Percentiles rank a stretch among this genome's conserved stretches.
These are phyloP conservation scores for Trichoderma endophyticum DNA, from an alignment of 2,329 filamentous ascomycete species.

Conservation along the genomic window DNA sequence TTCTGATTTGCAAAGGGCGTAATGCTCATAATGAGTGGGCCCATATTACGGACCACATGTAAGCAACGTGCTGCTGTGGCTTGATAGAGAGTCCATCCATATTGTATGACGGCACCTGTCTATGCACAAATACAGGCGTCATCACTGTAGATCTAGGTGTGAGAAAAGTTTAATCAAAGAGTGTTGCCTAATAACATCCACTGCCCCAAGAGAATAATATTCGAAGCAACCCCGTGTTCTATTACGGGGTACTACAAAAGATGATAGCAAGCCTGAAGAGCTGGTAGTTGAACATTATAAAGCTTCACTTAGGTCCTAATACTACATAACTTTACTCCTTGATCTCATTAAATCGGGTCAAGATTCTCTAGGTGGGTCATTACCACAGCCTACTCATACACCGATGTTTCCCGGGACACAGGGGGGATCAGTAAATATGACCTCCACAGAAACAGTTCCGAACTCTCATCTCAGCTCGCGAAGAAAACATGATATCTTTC, in stretches of 20 bases:
- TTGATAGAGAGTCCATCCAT: background rate
- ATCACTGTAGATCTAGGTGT: background rate
- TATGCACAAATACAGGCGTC: background rate
- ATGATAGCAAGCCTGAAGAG: background rate
- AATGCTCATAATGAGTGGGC: background rate
- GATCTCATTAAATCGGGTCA: background rate
- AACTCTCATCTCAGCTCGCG: background rate
- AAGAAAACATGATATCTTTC: background rate
- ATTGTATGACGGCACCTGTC: background rate
- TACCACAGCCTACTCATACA: background rate
- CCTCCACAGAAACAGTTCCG: background rate
- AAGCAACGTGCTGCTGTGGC: background rate
- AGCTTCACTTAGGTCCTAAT: background rate
- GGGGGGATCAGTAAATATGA: background rate
- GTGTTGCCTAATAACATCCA: background rate
- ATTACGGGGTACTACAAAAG: background rate
- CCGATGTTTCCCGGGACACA: slow-evolving; percentile 1
- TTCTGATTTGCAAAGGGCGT: background rate
- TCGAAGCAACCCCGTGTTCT: background rate
- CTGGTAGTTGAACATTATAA: background rate
- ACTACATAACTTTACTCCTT: background rate
- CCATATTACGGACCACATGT: background rate
- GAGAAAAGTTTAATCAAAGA: background rate
- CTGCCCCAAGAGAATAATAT: background rate
- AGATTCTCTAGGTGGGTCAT: background rate